Base-by-base conservation (phyloP, 163 green algal species). In the Scenedesmus sp. region DNA sequence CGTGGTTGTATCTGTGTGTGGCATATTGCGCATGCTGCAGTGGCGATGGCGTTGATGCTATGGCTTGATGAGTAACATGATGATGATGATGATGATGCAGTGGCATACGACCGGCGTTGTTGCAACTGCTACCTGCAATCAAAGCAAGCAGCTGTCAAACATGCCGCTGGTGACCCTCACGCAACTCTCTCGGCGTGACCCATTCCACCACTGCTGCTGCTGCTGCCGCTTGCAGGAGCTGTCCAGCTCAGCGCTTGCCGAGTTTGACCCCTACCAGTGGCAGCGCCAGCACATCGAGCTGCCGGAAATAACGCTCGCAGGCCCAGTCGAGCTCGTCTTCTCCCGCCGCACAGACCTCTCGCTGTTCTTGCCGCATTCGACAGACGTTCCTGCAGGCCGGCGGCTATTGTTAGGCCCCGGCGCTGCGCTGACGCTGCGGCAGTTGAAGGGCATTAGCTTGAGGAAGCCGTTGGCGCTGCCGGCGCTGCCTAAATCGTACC, bases 281-380 rank as follows among this genome's bases (percentile, higher is more conserved):
- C 90, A 90, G 73, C 83, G 82, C 20, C 70, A 87, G 83, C 84
- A 87, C 83, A 87, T 94, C 10, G 59, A 64, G 6, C 94, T 95
- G 56, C 93, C 94, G 2, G 91, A 93, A 46, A 60, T 94, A 18
- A 94, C 86, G 0, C 82, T 95, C 13, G 70, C 91, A 46, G 94
- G 94, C 4, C 94, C 94, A 0, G 60, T 96, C 13, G 94, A 96
- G 87, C 89, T 96, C 8, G 76, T 95, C 26, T 92, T 96, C 18
- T 81, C 52, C 7, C 88, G 79, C 62, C 76, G 66, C 34, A 90
- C 90, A 5, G 57, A 81, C 12, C 73, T 94, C n/a, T 86, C 77
- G 0, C 59, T 94, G 0, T 94, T 90, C 82, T 55, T 92, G 46
- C 94, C 94, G 13, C 84, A 93, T 55, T 64, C 89, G 1, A 91